Base-by-base conservation (phyloP, 2,329 filamentous ascomycete species). In the Akanthomyces dipterigenus region DNA sequence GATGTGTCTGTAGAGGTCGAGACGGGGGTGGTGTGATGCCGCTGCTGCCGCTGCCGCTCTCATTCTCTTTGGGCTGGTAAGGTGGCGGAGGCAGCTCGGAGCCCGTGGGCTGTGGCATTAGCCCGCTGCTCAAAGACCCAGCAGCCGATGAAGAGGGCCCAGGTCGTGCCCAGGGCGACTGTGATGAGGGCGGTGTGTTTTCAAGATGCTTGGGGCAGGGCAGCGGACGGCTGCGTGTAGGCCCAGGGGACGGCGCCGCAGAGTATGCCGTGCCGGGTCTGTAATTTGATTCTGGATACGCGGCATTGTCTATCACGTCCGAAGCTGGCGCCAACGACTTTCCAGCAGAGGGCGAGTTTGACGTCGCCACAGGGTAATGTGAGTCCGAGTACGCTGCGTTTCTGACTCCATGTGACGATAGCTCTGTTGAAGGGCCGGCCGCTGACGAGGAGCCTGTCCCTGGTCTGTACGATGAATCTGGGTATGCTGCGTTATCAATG, bases 251-350 rank as follows among this genome's bases (percentile, higher is more conserved):
- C 1, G 28, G 11, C 31, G 24, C 31, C 2, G 43, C 18, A 22
- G 31, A 36, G 48, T 36, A 20, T 65, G 65, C 34, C 5, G 48
- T 55, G 58, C 58, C 40, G 14, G 58, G 58, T 26, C 58, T 26
- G 22, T 55, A 60, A 16, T 46, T 38, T 24, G 58, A 60, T 1
- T 60, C 58, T 2, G 58, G 49, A 22, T 54, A 54, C 18, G 58
- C 49, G 8, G 59, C 59, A n/a, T 34, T 45, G 42, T 51, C 28
- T n/a, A 61, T 61, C 7, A 28, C 38, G 31, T 28, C 38, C 5
- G 48, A 53, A 18, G 48, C 48, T 20, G 26, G 36, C 20, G 9
- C 55, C n/a, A 22, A 16, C 22, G n/a, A 5, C 20, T 28, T 28
- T 3, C n/a, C 24, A 5, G 5, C 12, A 3, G 45, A 20, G 2